phyloP scores from a whole-genome alignment of 768 basidiomycete genomes.

The Suillus alpinus region DNA sequence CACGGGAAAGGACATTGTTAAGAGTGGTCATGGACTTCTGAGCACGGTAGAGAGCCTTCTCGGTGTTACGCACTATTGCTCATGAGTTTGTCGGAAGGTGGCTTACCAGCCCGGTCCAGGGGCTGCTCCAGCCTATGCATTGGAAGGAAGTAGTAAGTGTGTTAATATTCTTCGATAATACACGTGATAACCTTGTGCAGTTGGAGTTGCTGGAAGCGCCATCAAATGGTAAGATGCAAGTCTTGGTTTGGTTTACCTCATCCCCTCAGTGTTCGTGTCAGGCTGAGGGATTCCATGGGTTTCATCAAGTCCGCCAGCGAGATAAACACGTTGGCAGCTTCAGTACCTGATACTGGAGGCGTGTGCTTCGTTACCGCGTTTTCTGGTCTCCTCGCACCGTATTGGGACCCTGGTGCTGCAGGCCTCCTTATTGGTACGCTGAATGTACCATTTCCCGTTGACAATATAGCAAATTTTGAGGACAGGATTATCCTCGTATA shows the following conservation, averaged over 20 bases:
- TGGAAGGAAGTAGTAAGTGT: constrained; percentile 90
- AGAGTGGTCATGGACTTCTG: constrained; percentile 82
- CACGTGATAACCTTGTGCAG: constrained; percentile 32
- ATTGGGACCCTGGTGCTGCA: constrained; percentile 93
- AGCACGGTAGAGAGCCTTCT: constrained; percentile 59
- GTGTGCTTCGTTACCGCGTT: constrained; percentile 98
- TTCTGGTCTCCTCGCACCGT: constrained; percentile 92
- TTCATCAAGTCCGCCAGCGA: constrained; percentile 79
- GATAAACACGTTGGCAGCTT: constrained; percentile 80
- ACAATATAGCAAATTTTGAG: not conserved
- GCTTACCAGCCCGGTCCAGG: constrained; percentile 85
- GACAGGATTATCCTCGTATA: constrained; percentile 77
- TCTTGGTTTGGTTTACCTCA: not conserved
- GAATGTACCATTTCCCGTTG: not conserved
- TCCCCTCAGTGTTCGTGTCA: constrained; percentile 18
- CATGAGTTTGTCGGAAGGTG: constrained; percentile 44
- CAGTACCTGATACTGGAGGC: constrained; percentile 78
- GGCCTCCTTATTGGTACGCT: constrained; percentile 74
- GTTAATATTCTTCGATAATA: not conserved
- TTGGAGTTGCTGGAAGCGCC: constrained; percentile 92
- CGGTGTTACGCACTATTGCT: constrained; percentile 1
- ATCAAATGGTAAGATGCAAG: constrained; percentile 70
- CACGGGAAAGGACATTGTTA: constrained; percentile 84
- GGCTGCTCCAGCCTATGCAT: constrained; percentile 81
- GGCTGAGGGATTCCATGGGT: constrained; percentile 87